Base-by-base conservation (phyloP, 1,284 basidiomycete genomes). In the Ceratobasidium papillatum region DNA sequence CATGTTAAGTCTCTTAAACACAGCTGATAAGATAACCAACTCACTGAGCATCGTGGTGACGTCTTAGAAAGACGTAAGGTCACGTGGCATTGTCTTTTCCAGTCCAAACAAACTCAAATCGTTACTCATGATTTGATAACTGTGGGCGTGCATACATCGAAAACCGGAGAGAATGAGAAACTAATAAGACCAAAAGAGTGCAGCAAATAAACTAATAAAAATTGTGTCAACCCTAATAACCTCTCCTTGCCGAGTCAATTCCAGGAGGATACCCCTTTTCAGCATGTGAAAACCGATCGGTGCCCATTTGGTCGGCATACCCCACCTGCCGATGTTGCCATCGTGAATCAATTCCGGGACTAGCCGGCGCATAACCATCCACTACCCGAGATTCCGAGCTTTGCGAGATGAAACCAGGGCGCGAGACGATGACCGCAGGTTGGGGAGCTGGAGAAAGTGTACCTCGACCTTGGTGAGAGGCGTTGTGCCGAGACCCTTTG, bases 241-340 rank as follows among this genome's bases (percentile, higher is more conserved):
- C 45, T 19, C 25, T 38, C 36, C 32, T 47, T n/a, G 14, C 56
- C 1, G 68, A 30, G 4, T 22, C 43, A 38, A 72, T 43, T 12
- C 68, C 68, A 47, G 68, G 68, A 49, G 68, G 68, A 49, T 72
- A 72, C 17, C 68, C 68, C 41, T 59, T 59, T 49, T 72, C 68
- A 32, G 51, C 56, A 61, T 43, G 56, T 38, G 68, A 61, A 27
- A 56, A 25, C 32, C 56, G 68, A 30, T 72, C 68, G 11, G 22
- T 14, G 17, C 54, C 19, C 30, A 47, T 19, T 22, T 72, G 56
- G 45, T 56, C 68, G 27, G 56, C 68, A 61, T 72, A 72, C 32
- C 14, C 47, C 14, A 72, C 32, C 27, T 59, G 68, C n/a, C 56
- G 68, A 47, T 59, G 30, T 14, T 72, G 66, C 68, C 68, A 72